Base-by-base conservation (phyloP, 176 grass and related monocot genomes). In the Bonia amplexicaulis region DNA sequence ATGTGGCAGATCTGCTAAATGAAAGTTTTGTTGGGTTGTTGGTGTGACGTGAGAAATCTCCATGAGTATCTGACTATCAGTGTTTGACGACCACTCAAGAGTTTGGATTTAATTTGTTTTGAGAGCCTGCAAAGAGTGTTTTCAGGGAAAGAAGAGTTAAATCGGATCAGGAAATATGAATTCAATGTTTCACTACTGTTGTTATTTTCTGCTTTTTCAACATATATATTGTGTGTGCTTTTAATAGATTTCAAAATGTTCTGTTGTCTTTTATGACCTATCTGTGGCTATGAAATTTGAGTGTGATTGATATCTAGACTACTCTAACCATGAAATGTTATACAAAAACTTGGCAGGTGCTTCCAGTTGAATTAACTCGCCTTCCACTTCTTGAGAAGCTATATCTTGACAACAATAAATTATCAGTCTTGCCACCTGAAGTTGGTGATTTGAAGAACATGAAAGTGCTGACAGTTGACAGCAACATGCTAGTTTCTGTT, bases 401-500 rank as follows among this genome's bases (percentile, higher is more conserved):
- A 81, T 93, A 95, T 87, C 83, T 98, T 89, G 91, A 98, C 90
- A 93, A 86, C 67, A 98, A 98, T 82, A 95, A 82, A 73, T 81
- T 98, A 84, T 87, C 91, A 81, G 77, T 95, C 86, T 92, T 98
- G 68, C 91, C 96, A 57, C 85, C 96, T 80, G 96, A 98, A 87
- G 87, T 98, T 89, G 96, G 96, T 54, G 93, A 91, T 31, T 89
- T 98, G 83, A 95, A 88, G 87, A 95, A 74, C 71, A 71, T 94
- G 86, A 95, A 92, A 83, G 91, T 95, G 60, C 77, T 98, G 64
- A 90, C 89, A 58, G 93, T 92, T 35, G 93, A 98, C 84, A 93
- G 78, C 84, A 98, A 95, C 84, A 89, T 95, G 91, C 93, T 98
- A 54, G 66, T 92, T 89, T 95, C 96, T 87, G 96, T 98, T 74